Percentiles rank a stretch among this genome's conserved stretches.
phyloP scores from a whole-genome alignment of 306 rosid genomes.

The Quillaja saponaria region DNA sequence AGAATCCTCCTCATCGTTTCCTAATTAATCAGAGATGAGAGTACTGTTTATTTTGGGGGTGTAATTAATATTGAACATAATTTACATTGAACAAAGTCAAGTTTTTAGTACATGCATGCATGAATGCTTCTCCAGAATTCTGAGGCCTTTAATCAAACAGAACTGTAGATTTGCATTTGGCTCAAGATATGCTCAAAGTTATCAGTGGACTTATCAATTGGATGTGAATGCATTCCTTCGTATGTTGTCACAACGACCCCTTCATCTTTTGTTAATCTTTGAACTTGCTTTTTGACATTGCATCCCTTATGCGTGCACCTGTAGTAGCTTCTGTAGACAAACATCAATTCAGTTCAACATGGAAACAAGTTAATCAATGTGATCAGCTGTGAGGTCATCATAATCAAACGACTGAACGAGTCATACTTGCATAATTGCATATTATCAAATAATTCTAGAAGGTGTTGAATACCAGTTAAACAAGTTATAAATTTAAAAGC shows the following conservation, averaged over 20 bases:
- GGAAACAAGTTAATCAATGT: too few relatives aligned
- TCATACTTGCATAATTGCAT: background rate
- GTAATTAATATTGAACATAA: too few relatives aligned
- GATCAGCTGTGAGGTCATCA: too few relatives aligned
- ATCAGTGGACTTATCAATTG: conserved; percentile 51
- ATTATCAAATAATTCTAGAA: background rate
- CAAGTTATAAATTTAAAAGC: too few relatives aligned
- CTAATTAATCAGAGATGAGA: too few relatives aligned
- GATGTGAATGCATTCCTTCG: conserved; percentile 54
- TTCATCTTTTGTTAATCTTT: conserved; percentile 50
- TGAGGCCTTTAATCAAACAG: background rate
- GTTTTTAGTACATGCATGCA: too few relatives aligned
- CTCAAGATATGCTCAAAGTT: conserved; percentile 58
- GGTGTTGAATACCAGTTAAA: background rate
- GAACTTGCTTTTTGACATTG: conserved; percentile 57
- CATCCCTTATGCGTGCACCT: conserved; percentile 56
- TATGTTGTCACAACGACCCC: conserved; percentile 50
- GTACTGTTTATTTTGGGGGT: too few relatives aligned
- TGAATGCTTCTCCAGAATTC: too few relatives aligned
- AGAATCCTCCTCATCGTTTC: too few relatives aligned
- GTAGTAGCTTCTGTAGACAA: conserved; percentile 47
- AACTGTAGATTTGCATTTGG: conserved; percentile 49
- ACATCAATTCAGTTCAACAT: background rate
- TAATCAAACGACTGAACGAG: too few relatives aligned
- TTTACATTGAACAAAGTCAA: too few relatives aligned